phyloP scores from a whole-genome alignment of 768 basidiomycete genomes.

The Naganishia kalamii region DNA sequence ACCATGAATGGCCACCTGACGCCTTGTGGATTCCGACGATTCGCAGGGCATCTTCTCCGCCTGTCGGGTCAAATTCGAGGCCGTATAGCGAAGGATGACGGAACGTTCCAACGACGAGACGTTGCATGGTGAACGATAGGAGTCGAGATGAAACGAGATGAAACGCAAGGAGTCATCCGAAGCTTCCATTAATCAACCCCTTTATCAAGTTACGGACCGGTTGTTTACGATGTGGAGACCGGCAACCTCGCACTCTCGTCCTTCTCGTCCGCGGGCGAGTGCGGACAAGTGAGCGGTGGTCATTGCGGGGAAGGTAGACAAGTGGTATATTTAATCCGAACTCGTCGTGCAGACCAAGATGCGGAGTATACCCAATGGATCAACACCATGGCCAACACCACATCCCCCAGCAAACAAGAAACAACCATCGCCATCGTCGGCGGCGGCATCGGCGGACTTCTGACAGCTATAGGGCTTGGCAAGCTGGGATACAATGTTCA shows the following conservation, averaged over 20 bases:
- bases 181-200: too few species aligned
- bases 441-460: conserved; percentile 28
- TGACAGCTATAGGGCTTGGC: conserved; percentile 27
- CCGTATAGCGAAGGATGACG: conserved; percentile 23
- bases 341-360: too few species aligned
- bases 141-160: not conserved
- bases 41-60: not conserved
- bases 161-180: too few species aligned
- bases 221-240: conserved; percentile 14
- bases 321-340: too few species aligned
- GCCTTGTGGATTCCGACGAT: conserved; percentile 21
- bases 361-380: too few species aligned
- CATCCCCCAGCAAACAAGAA: not conserved
- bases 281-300: too few species aligned
- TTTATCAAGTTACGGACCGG: too few species aligned
- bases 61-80: conserved; percentile 22
- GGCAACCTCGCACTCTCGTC: not conserved
- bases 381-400: not conserved
- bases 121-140: not conserved
- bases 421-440: conserved; percentile 28
- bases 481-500: conserved; percentile 23
- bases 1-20: conserved; percentile 29
- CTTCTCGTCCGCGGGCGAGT: not conserved
- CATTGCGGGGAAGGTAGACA: too few species aligned
- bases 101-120: conserved; percentile 34